phyloP scores from a whole-genome alignment of 805 yeast genomes.

The Nematodospora valgi region DNA sequence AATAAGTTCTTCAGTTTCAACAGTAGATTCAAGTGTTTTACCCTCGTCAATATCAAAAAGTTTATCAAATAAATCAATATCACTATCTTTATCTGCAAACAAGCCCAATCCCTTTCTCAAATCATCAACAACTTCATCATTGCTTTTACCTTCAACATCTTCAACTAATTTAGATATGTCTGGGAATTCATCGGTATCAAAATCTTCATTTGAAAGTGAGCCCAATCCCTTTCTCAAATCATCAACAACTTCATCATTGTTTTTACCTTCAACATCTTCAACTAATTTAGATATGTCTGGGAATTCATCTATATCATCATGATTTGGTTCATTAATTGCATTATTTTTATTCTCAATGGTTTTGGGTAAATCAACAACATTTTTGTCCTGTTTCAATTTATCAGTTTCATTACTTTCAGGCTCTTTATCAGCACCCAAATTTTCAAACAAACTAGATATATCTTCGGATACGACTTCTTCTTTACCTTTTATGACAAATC shows the following conservation, averaged over 20 bases:
- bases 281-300: conserved; percentile 7
- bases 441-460: neutral
- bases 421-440: neutral
- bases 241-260: conserved; percentile 2
- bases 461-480: neutral
- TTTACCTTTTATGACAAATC: neutral
- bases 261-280: conserved; percentile 4
- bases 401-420: neutral
- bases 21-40: neutral
- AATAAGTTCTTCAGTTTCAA: conserved; percentile 1
- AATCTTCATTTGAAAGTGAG: too few species aligned
- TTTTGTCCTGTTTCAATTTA: too few species aligned
- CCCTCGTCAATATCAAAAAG: conserved; percentile 1
- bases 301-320: conserved; percentile 8
- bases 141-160: conserved; percentile 3
- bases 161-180: conserved; percentile 6
- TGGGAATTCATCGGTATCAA: conserved; percentile 8
- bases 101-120: conserved; percentile 4
- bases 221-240: conserved; percentile 3
- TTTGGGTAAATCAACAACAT: too few species aligned
- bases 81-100: too few species aligned
- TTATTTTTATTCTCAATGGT: too few species aligned
- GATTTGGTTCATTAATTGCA: too few species aligned
- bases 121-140: conserved; percentile 2
- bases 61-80: neutral